Evolutionary conservation across 1,284 basidiomycete species (phyloP), one percentile per base, ranked within the genome.

Genomic region (Phellopilus nigrolimitatus): DNA sequence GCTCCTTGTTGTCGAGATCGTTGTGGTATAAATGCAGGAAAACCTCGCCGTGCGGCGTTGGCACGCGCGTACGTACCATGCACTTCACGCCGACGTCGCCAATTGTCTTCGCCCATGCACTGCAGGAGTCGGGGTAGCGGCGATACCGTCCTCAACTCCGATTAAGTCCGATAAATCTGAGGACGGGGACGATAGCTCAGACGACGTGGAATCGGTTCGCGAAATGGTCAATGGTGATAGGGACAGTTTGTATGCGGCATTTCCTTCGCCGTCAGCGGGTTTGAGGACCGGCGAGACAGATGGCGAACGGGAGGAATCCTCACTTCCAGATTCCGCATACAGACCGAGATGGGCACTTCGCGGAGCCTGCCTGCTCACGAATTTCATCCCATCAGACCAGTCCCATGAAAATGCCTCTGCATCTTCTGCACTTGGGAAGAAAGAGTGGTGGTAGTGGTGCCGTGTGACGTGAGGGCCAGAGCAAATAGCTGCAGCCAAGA

Each of bases 21-120:
- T 97, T 98, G 66, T 91, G 86, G 72, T 99, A 99, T 34, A 99
- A 73, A 64, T 99, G 94, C 12, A 97, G 77, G 69, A 98, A 98
- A 28, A 89, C 81, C 17, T 92, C 86, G 21, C 95, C 95, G 64
- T 99, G 92, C 0, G 93, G 91, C 0, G 97, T 99, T 17, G 97
- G 97, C 60, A 99, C 91, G 41, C 97, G 84, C 3, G 97, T 98
- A 51, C 97, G 88, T 2, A 94, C 97, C 82, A 97, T 91, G 68
- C 97, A 99, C 64, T 83, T 86, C 19, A 95, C 84, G 51, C 80
- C 68, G 19, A 87, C 64, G n/a, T 60, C 61, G 13, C 15, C 13
- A 28, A 13, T 19, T 34, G 57, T 44, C 30, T 54, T 24, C 9
- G 47, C 47, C 19, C 47, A 22, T 13, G 45, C 39, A n/a, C 55